Percentiles rank a stretch among this genome's conserved stretches.
Conservation (phyloP, 148 eudicot species). For the Vaccinium darrowii region DNA sequence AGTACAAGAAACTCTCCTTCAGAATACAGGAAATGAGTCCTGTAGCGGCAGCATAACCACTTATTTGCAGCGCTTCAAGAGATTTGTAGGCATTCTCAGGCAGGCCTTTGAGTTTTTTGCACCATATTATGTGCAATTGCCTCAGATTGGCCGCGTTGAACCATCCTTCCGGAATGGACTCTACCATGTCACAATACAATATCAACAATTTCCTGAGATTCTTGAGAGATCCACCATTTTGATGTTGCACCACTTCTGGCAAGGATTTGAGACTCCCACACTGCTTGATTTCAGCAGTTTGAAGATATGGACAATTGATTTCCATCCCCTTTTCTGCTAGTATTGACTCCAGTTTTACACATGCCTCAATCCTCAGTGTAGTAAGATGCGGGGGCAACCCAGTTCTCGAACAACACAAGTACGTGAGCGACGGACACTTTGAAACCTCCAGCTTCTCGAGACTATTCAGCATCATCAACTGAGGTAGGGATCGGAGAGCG, state of each 20-base stretch:
- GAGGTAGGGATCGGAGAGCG: background rate
- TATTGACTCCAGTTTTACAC: background rate
- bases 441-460: background rate
- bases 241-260: background rate
- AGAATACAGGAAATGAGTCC: too few species aligned
- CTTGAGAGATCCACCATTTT: background rate
- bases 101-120: too few species aligned
- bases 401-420: background rate
- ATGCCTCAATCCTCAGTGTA: background rate
- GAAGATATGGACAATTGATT: background rate
- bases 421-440: background rate
- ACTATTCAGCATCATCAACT: background rate
- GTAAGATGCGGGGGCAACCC: background rate
- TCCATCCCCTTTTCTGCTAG: background rate
- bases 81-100: too few species aligned
- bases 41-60: too few species aligned
- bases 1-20: too few species aligned
- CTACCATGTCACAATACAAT: background rate
- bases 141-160: background rate
- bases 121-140: too few species aligned
- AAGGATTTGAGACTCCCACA: background rate
- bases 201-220: background rate
- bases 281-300: background rate
- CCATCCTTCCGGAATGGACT: background rate
- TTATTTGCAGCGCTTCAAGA: too few species aligned